Conservation (phyloP, 176 grass and related monocot genomes). For the Miscanthus lutarioriparius region DNA sequence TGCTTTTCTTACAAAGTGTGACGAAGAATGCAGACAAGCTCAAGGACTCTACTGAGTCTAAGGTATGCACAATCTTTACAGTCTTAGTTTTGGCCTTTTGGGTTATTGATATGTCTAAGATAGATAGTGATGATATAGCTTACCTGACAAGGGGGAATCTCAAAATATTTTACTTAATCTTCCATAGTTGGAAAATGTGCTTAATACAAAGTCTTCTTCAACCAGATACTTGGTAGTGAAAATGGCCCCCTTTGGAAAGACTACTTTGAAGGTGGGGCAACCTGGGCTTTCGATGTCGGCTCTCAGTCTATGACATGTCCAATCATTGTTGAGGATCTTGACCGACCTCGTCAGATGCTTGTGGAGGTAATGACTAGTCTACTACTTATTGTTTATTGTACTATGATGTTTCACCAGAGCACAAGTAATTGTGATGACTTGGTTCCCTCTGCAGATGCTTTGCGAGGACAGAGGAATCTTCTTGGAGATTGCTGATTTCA, state of each 20-base stretch:
- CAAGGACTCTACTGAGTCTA: conserved; percentile 66
- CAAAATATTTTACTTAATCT: conserved; percentile 19
- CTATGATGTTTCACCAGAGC: neutral
- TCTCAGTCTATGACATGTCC: conserved; percentile 77
- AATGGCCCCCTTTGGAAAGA: conserved; percentile 76
- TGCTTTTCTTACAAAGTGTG: conserved; percentile 88
- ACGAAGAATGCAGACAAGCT: conserved; percentile 76
- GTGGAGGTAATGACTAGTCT: conserved; percentile 59
- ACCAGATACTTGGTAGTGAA: conserved; percentile 60
- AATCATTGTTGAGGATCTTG: conserved; percentile 82
- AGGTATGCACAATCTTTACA: conserved; percentile 45
- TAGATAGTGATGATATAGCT: conserved; percentile 1
- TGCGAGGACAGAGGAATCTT: conserved; percentile 81
- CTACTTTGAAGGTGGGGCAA: conserved; percentile 78
- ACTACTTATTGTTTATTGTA: conserved; percentile 18
- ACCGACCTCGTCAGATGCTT: conserved; percentile 75
- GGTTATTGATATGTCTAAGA: conserved; percentile 18
- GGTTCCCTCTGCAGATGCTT: conserved; percentile 57
- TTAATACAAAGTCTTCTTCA: conserved; percentile 28
- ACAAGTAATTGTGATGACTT: conserved; percentile 20
- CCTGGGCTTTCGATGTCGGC: conserved; percentile 87
- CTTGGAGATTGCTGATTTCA: conserved; percentile 87
- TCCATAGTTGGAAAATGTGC: neutral
- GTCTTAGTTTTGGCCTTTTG: neutral
- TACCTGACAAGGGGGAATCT: neutral